Conservation (phyloP, 148 eudicot species). For the Arbutus unedo region DNA sequence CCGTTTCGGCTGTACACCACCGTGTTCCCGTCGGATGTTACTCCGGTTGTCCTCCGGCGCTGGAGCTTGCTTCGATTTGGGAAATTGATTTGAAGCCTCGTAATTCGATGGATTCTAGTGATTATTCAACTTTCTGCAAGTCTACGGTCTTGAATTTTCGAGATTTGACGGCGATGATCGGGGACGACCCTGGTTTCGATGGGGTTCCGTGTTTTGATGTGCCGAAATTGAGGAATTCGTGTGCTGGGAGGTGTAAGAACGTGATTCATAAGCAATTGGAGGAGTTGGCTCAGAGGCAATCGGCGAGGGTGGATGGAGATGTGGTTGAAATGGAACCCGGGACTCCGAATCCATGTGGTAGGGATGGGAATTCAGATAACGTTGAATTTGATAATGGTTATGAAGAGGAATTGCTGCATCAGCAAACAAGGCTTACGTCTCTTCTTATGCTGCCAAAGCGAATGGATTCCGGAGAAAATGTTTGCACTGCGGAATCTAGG, state of each 20-base stretch:
- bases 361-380: constrained; percentile 1
- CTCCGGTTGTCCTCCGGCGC: constrained; percentile 49
- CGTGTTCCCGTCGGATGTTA: constrained; percentile 41
- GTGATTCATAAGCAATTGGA: constrained; percentile 45
- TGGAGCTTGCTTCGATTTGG: constrained; percentile 45
- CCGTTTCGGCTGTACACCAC: constrained; percentile 27
- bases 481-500: background rate
- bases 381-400: constrained; percentile 1
- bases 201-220: constrained; percentile 36
- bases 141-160: constrained; percentile 8
- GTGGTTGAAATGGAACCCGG: constrained; percentile 19
- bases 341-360: constrained; percentile 17
- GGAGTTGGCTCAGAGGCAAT: constrained; percentile 27
- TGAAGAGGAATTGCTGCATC: constrained; percentile 6
- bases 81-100: constrained; percentile 38
- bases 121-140: background rate
- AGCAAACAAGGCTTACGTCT: constrained; percentile 34
- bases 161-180: background rate
- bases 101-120: constrained; percentile 7
- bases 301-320: constrained; percentile 14
- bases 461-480: constrained; percentile 10
- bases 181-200: constrained; percentile 26
- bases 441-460: constrained; percentile 29
- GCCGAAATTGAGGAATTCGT: constrained; percentile 12
- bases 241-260: constrained; percentile 33